A percentile compares a stretch with the other conserved stretches of the same genome.
These are phyloP conservation scores for Cladophialophora chaetospira DNA, from an alignment of 2,329 filamentous ascomycete genomes.

Conservation along the genomic window DNA sequence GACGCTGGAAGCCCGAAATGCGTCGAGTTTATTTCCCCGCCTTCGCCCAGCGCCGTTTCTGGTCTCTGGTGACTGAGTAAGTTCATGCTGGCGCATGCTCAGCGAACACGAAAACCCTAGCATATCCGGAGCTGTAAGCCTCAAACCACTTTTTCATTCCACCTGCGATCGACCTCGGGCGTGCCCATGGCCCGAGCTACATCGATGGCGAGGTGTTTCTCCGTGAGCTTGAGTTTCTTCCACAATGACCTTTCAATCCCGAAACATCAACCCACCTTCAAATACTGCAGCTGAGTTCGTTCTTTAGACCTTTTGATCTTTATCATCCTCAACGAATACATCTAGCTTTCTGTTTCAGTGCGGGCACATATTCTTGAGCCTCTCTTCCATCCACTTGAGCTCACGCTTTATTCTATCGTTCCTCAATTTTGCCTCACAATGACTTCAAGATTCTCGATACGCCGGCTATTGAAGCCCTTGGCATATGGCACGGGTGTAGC, in stretches of 20 bases:
- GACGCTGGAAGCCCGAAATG: background rate
- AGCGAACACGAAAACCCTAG: slow-evolving; percentile 13
- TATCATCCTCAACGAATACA: background rate
- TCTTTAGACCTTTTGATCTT: background rate
- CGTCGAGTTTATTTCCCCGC: background rate
- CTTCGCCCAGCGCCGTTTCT: background rate
- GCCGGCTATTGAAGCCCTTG: slow-evolving; percentile 58
- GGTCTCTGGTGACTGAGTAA: background rate
- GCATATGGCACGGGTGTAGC: slow-evolving; percentile 61
- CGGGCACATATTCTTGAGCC: background rate
- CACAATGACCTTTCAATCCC: background rate
- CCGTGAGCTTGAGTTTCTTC: background rate
- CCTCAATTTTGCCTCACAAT: slow-evolving; percentile 9
- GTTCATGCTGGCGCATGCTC: background rate
- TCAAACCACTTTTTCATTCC: background rate
- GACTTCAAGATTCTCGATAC: slow-evolving; percentile 36
- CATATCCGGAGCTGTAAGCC: slow-evolving; percentile 6
- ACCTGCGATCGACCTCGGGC: slow-evolving; percentile 7
- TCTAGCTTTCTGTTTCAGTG: background rate
- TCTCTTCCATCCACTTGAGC: background rate
- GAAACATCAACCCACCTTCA: slow-evolving; percentile 8
- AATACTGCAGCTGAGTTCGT: slow-evolving; percentile 11
- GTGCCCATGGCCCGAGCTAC: slow-evolving; percentile 10
- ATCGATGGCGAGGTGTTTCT: background rate
- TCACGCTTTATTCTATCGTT: background rate